Evolutionary conservation across 441 rosid species (phyloP).

Genomic region (Jatropha multifida): DNA sequence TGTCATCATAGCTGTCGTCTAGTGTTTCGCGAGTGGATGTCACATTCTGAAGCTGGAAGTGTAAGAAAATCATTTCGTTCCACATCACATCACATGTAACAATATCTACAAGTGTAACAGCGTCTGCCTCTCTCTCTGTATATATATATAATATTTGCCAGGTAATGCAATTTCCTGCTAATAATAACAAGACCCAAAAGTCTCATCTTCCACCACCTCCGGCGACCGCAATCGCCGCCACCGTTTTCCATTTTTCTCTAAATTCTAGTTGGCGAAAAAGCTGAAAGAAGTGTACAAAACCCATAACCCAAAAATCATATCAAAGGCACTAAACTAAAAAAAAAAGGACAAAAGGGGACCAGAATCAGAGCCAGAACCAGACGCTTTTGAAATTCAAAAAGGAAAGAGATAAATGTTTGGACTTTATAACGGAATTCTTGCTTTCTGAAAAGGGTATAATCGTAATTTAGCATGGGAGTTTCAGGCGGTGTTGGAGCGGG

Average conservation of each 20-base stretch:
- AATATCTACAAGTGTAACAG: background rate
- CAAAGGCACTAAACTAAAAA: background rate
- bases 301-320: background rate
- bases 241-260: background rate
- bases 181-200: background rate
- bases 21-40: background rate
- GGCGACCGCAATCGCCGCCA: background rate
- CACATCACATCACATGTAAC: conserved; percentile 11
- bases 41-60: background rate
- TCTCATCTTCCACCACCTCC: background rate
- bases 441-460: background rate
- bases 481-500: conserved; percentile 8
- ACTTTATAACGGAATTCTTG: background rate
- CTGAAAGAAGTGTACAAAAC: background rate
- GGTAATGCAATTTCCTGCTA: background rate
- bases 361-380: background rate
- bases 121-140: background rate
- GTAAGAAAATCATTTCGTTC: background rate
- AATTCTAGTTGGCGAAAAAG: background rate
- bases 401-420: background rate
- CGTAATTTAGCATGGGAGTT: background rate
- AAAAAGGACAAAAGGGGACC: too few relatives aligned
- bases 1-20: background rate
- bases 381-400: background rate
- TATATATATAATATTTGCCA: background rate